Evolutionary conservation across 257 asterid species (phyloP).

Genomic region (Solanum dulcamara): DNA sequence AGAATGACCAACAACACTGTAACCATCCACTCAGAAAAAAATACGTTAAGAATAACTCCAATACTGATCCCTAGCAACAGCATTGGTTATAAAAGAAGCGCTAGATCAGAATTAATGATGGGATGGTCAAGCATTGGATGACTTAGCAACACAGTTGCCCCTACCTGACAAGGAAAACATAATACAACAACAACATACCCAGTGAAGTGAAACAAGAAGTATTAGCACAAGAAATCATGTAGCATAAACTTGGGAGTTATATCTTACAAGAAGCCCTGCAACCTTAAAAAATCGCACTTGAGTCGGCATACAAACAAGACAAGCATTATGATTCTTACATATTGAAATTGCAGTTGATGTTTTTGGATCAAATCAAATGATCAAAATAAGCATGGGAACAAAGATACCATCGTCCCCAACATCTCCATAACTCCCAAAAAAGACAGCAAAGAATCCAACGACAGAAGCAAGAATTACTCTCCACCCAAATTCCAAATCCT

Average conservation of each 20-base stretch:
- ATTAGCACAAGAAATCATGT: background rate
- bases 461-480: slow-evolving; percentile 30
- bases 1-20: slow-evolving; percentile 43
- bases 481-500: slow-evolving; percentile 55
- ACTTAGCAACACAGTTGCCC: slow-evolving; percentile 37
- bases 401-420: slow-evolving; percentile 54
- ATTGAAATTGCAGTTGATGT: slow-evolving; percentile 43
- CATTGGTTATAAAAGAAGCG: slow-evolving; percentile 58
- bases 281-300: background rate
- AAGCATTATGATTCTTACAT: slow-evolving; percentile 15
- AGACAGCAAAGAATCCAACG: slow-evolving; percentile 50
- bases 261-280: background rate
- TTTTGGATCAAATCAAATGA: slow-evolving; percentile 45
- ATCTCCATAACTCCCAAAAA: slow-evolving; percentile 55
- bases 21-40: slow-evolving; percentile 58
- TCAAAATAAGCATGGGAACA: slow-evolving; percentile 46
- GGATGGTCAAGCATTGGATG: slow-evolving; percentile 51
- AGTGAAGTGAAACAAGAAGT: background rate
- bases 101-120: slow-evolving; percentile 41
- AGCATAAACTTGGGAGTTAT: background rate
- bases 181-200: background rate
- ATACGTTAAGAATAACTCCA: slow-evolving; percentile 41
- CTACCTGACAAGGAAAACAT: slow-evolving; percentile 16
- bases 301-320: background rate
- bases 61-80: slow-evolving; percentile 49